Base-by-base conservation (phyloP, 306 rosid genomes). In the Glycine tomentella region DNA sequence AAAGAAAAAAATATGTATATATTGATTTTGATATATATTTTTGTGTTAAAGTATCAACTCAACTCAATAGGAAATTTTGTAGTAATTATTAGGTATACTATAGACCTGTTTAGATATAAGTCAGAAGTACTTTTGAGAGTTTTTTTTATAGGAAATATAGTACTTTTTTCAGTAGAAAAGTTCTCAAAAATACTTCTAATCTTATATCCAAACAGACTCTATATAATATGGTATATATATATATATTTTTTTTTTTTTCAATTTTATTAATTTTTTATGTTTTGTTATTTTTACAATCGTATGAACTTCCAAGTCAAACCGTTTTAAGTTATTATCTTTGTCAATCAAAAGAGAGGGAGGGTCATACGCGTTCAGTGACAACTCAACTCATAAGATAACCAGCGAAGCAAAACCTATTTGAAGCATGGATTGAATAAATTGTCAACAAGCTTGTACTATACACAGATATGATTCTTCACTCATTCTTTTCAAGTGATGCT, bases 341-440 rank as follows among this genome's bases (percentile, higher is more conserved):
- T 38, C 3, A 65, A 52, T 72, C 5, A 63, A 52, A 51, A 15
- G 12, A 75, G 56, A 49, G 53, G 16, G 45, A 53, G 77, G 64
- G 44, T 58, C 31, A 69, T 50, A 14, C 67, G 20, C 34, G 36
- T 82, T 76, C 8, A 9, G 40, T 83, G 86, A 77, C 86, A 83
- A 71, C 86, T 51, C 80, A 83, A 65, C 72, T 65, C 9, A 49
- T 7, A 73, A 59, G 52, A 59, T 9, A 11, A 34, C 77, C 84
- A 80, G 70, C 87, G 9, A 80, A 80, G 78, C 81, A 74, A 79
- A 64, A 56, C 66, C 33, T 64, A 61, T 6, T 14, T 66, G 16
- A 72, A 83, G 25, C 72, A 55, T 2, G 42, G 12, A 69, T 51
- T 58, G 44, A 68, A 53, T 36, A 31, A 74, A 63, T 63, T 57